Percentiles rank a stretch among this genome's conserved stretches.
Evolutionary conservation across 257 asterid genomes (phyloP).

Genomic region (Knoxia roxburghii): DNA sequence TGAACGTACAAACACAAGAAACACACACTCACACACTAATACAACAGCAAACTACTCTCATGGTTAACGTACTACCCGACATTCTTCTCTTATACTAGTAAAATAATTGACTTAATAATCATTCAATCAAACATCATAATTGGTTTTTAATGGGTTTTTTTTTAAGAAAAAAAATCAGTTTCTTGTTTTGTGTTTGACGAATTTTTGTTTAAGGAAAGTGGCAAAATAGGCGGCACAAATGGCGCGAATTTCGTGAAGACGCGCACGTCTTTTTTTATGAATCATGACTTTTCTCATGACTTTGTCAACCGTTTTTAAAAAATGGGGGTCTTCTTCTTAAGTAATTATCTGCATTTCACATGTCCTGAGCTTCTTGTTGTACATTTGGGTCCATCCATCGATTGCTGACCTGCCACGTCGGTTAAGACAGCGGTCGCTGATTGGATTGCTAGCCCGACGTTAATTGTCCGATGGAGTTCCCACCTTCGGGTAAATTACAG

Average conservation of each 20-base stretch:
- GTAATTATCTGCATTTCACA: too few species aligned
- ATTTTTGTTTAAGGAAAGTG: not conserved
- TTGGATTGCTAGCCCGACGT: too few species aligned
- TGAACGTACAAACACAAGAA: not conserved
- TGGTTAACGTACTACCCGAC: not conserved
- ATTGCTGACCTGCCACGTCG: too few species aligned
- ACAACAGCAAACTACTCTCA: not conserved
- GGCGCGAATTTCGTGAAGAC: slow-evolving; percentile 35
- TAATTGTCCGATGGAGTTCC: too few species aligned
- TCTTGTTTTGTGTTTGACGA: not conserved
- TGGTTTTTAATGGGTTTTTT: not conserved
- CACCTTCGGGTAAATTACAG: too few species aligned
- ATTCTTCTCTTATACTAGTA: not conserved
- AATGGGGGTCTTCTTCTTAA: too few species aligned
- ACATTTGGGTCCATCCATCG: not conserved
- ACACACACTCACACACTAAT: not conserved
- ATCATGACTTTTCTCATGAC: slow-evolving; percentile 21
- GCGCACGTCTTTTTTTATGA: slow-evolving; percentile 28
- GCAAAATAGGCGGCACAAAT: slow-evolving; percentile 28
- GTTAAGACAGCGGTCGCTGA: too few species aligned
- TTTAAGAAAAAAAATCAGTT: too few species aligned
- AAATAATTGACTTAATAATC: not conserved
- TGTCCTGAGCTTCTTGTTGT: too few species aligned
- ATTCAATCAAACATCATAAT: not conserved
- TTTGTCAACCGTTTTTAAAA: slow-evolving; percentile 27